Evolutionary conservation across 2,329 filamentous ascomycete genomes (phyloP), one percentile per base, ranked within the genome.

Genomic region (Magnaporthiopsis rhizophila): DNA sequence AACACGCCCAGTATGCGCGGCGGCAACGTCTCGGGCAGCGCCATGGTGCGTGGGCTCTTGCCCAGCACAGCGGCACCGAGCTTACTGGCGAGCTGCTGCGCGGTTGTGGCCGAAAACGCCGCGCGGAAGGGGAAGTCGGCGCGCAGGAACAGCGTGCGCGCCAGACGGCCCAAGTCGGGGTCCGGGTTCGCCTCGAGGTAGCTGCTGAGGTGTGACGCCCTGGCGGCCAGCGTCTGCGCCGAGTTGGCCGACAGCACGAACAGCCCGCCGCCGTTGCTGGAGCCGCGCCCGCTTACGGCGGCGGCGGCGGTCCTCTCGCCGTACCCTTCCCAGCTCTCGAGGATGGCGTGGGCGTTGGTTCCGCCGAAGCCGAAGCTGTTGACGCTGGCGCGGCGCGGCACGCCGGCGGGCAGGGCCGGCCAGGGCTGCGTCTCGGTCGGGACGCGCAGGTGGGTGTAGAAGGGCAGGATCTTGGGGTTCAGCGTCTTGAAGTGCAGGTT

Each of bases 301-400:
- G 32, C 32, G 32, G 6, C 32, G 32, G 32, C 32, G 6, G 36
- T 13, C 36, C 11, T 18, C 7, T 50, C 8, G 45, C 18, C 45
- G 6, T 50, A 45, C 15, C 15, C 15, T 21, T 50, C 21, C 6
- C 8, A 26, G 3, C 8, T 21, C 26, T 59, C n/a, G 13, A 32
- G 6, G 8, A 59, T 21, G n/a, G 21, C 34, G 11, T 24, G 15
- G 24, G 5, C 24, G 38, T 34, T 28, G 38, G 71, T 69, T 2
- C 72, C 72, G 1, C 71, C 71, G 58, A 67, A 73, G 1, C 72
- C 71, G 36, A 71, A 72, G 0, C 66, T 69, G 53, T 71, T 72
- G 26, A 74, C 67, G 67, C 45, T 30, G 6, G 21, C 61, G 3
- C 61, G 50, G 13, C 13, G 24, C 8, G 13, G 26, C 28, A 15